Base-by-base conservation (phyloP, 1,284 basidiomycete genomes). In the Malassezia psittaci region DNA sequence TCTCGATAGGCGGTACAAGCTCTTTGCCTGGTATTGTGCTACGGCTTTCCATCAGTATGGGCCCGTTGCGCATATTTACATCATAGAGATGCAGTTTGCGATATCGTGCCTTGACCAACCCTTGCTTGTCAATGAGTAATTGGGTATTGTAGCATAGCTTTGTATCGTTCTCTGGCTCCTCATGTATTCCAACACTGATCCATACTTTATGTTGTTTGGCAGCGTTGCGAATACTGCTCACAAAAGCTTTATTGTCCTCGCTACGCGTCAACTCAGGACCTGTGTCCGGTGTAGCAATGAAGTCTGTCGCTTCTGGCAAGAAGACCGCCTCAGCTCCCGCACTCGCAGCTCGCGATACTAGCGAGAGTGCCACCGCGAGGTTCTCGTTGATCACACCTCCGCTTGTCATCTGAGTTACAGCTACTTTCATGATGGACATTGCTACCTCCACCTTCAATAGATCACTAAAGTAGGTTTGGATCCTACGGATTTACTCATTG, bases 1-100 rank as follows among this genome's bases (percentile, higher is more conserved):
- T 70, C 2, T 61, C 45, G 0, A 77, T 55, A 4, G 76, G 71
- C 1, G 74, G 54, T 5, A 73, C 63, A 0, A 80, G 65, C 2
- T 59, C 44, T 4, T 62, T 51, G 0, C 79, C 79, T 12, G 63
- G 65, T 4, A 77, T 62, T 0, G 79, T 77, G 9, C 73, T 75
- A 29, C 67, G 66, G 46, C 60, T 67, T 44, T 77, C 76, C 4
- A 62, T 63, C 45, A 69, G 73, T 42, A 52, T 63, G 6, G 54
- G 60, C 9, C 73, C 68, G 2, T 69, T 72, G 24, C 72, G 72
- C 35, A 79, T 74, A 45, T 78, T 75, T 4, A 80, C 78, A 53
- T 81, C 79, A 63, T 79, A 80, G 1, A 81, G 71, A 44, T 81
- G 80, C 2, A 80, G 60, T 51, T 80, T 80, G 32, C 77, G 64